Base-by-base conservation (phyloP, 2,329 filamentous ascomycete species). In the Trichophyton equinum region DNA sequence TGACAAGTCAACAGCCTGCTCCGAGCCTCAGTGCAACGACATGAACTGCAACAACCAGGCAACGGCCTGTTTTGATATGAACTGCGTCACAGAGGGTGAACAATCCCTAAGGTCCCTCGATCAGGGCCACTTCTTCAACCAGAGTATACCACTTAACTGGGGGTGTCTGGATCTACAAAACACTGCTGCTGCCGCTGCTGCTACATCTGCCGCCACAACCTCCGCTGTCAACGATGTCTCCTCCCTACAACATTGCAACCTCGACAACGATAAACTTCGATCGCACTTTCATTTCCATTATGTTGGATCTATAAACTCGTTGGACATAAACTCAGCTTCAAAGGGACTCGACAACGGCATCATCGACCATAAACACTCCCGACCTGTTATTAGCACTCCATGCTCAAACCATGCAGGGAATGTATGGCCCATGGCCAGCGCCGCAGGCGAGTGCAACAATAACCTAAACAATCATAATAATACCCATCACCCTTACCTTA, bases 51-150 rank as follows among this genome's bases (percentile, higher is more conserved):
- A 70, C 53, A 68, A 59, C 40, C 65, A 67, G n/a, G 70, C 69
- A 3, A 67, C 71, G 25, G 66, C 69, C 51, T 76, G 74, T 63
- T 75, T 74, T 51, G 73, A 76, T 46, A 67, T 69, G 18, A 64
- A 69, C 36, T 73, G 71, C 60, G 66, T 65, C 3, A 61, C 63
- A 18, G 36, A 58, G 22, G 64, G 59, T 36, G 59, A 57, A 20
- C 59, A 60, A 27, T 18, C 46, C 27, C 53, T 40, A 4, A 4
- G 38, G 15, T 30, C 18, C 33, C 30, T 27, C 33, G 44, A 63
- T 4, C 36, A 47, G n/a, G 33, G 42, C 27, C 38, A 9, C 13
- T 59, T 63, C 20, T 36, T 62, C 7, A 40, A 30, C 53, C 62
- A 60, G 25, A 47, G 46, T 9, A 44, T 53, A 11, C 53, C 60